phyloP scores from a whole-genome alignment of 2,329 filamentous ascomycete genomes.

The Alternaria sp. region DNA sequence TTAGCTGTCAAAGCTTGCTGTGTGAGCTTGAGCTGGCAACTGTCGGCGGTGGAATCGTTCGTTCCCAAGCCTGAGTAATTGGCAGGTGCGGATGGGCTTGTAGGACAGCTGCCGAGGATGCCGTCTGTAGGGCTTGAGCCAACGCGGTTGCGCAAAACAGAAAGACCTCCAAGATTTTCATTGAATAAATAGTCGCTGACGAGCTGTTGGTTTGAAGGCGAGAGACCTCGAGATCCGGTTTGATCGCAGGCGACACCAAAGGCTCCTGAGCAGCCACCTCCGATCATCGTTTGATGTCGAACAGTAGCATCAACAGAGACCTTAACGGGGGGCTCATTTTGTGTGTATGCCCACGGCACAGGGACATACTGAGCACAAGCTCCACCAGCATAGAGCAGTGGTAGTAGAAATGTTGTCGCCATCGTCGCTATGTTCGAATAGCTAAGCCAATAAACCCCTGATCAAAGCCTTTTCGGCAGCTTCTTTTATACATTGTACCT shows the following conservation, averaged over 20 bases:
- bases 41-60: slow-evolving; percentile 16
- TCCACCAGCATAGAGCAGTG: not conserved
- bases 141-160: slow-evolving; percentile 53
- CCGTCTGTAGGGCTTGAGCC: slow-evolving; percentile 39
- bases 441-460: not conserved
- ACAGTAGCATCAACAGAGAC: slow-evolving; percentile 2
- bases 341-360: slow-evolving; percentile 4
- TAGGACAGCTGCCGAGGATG: slow-evolving; percentile 10
- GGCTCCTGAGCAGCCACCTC: slow-evolving; percentile 15
- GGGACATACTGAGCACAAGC: slow-evolving; percentile 7
- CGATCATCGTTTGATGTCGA: slow-evolving; percentile 12
- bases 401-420: not conserved
- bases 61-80: slow-evolving; percentile 21
- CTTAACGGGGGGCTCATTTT: slow-evolving; percentile 1
- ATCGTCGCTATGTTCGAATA: not conserved
- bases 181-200: slow-evolving; percentile 53
- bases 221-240: slow-evolving; percentile 16
- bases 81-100: slow-evolving; percentile 11
- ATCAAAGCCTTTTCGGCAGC: not conserved
- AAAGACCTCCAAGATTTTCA: slow-evolving; percentile 51
- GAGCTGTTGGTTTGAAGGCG: slow-evolving; percentile 45
- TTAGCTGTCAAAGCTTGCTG: slow-evolving; percentile 54
- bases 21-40: slow-evolving; percentile 59
- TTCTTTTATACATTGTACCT: not conserved
- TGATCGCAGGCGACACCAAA: slow-evolving; percentile 14